A percentile compares a stretch with the other conserved stretches of the same genome.
These are phyloP conservation scores for Hyaloperonospora brassicae DNA, from an alignment of 352 stramenopile species.

Conservation along the genomic window DNA sequence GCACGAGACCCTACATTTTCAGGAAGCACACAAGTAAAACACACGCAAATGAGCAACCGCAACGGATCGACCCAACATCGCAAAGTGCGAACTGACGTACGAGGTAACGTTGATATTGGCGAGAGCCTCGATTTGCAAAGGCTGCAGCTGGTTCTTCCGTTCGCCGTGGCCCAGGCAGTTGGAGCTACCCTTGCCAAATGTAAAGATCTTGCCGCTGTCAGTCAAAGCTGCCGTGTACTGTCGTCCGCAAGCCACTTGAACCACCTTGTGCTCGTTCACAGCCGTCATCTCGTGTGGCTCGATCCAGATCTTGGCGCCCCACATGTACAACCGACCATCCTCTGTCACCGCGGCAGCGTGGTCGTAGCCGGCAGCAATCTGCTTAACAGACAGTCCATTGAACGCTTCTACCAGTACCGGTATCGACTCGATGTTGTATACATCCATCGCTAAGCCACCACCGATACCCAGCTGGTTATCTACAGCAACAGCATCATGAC, in stretches of 20 bases:
- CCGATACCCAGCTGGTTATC: conserved; percentile 87
- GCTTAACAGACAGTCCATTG: conserved; percentile 47
- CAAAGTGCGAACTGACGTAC: conserved; percentile 25
- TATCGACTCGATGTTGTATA: conserved; percentile 91
- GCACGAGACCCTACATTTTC: conserved; percentile 51
- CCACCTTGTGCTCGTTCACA: conserved; percentile 59
- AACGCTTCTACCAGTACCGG: conserved; percentile 82
- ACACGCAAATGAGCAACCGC: conserved; percentile 2
- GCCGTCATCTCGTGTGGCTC: conserved; percentile 88
- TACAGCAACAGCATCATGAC: conserved; percentile 16
- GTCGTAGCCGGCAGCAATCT: conserved; percentile 90
- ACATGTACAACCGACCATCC: conserved; percentile 73
- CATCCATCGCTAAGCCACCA: conserved; percentile 85
- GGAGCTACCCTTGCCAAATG: conserved; percentile 82
- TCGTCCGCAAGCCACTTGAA: conserved; percentile 77
- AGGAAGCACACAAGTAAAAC: conserved; percentile 1
- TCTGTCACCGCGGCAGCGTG: conserved; percentile 85
- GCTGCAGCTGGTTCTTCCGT: conserved; percentile 85
- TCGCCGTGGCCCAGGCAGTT: conserved; percentile 86
- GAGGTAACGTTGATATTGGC: conserved; percentile 51
- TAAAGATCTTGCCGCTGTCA: conserved; percentile 70
- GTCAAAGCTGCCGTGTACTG: conserved; percentile 78
- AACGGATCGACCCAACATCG: background rate
- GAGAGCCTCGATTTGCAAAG: conserved; percentile 62
- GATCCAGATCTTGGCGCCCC: conserved; percentile 87